These are phyloP conservation scores for Abrus precatorius DNA, from an alignment of 306 rosid species.

Conservation along the genomic window DNA sequence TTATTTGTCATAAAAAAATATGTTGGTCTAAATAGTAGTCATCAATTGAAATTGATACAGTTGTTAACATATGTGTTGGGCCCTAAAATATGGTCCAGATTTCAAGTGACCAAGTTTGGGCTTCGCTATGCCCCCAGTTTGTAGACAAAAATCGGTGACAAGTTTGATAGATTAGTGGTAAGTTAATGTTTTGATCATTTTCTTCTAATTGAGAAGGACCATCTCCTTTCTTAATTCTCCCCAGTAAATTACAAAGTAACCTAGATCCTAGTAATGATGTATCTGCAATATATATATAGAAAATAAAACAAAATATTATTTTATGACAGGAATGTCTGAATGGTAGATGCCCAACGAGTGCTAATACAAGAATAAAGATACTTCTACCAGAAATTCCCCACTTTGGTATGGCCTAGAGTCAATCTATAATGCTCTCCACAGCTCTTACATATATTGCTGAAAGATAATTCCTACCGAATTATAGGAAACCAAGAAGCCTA, in stretches of 20 bases:
- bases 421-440: background rate
- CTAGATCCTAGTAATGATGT: too few relatives aligned
- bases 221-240: too few relatives aligned
- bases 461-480: background rate
- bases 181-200: too few relatives aligned
- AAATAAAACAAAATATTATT: background rate
- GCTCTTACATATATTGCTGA: background rate
- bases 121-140: background rate
- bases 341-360: constrained; percentile 11
- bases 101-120: background rate
- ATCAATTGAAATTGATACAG: too few relatives aligned
- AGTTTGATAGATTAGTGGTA: background rate
- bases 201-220: too few relatives aligned
- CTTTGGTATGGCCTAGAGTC: background rate
- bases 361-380: background rate
- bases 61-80: background rate
- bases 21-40: too few relatives aligned
- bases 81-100: background rate
- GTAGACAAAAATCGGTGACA: background rate
- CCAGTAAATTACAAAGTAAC: too few relatives aligned
- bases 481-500: background rate
- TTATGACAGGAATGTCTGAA: background rate
- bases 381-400: background rate
- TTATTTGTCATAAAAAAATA: too few relatives aligned
- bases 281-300: background rate